A percentile compares a stretch with the other conserved stretches of the same genome.
phyloP scores from a whole-genome alignment of 2,329 filamentous ascomycete genomes.

The Lachnellula subtilissima region DNA sequence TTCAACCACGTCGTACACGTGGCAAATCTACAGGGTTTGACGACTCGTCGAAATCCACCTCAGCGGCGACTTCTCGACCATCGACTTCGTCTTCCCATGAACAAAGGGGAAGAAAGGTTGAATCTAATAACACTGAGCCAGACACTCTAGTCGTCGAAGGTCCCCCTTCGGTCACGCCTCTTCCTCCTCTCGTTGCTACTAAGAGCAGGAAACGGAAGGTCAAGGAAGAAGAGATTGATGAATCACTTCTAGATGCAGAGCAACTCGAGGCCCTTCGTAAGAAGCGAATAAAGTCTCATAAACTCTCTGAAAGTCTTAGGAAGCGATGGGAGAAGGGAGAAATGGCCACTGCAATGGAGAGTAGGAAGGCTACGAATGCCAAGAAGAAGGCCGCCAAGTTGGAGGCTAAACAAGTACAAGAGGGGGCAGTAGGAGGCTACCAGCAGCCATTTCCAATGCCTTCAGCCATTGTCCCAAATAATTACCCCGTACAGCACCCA shows the following conservation, averaged over 20 bases:
- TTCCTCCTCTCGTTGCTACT: neutral
- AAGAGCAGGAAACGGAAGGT: slow-evolving; percentile 8
- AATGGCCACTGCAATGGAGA: slow-evolving; percentile 56
- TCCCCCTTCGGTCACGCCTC: slow-evolving; percentile 1
- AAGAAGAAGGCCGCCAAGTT: slow-evolving; percentile 45
- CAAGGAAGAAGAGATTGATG: slow-evolving; percentile 10
- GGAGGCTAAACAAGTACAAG: neutral
- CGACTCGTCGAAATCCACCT: slow-evolving; percentile 3
- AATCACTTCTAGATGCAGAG: slow-evolving; percentile 2
- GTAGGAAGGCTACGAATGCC: slow-evolving; percentile 55
- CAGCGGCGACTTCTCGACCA: slow-evolving; percentile 4
- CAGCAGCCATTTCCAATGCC: slow-evolving; percentile 4
- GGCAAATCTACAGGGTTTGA: neutral
- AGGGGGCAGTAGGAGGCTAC: slow-evolving; percentile 1
- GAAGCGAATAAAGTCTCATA: slow-evolving; percentile 9
- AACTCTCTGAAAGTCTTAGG: slow-evolving; percentile 10
- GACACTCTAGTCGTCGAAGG: neutral
- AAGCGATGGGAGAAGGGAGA: slow-evolving; percentile 54
- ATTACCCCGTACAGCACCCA: neutral
- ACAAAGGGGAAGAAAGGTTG: slow-evolving; percentile 2
- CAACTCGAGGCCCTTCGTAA: slow-evolving; percentile 7
- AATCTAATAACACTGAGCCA: slow-evolving; percentile 1
- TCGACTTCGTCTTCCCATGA: slow-evolving; percentile 5
- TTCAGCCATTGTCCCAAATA: neutral
- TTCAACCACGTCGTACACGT: slow-evolving; percentile 1